Base-by-base conservation (phyloP, 208 protist species). In the Trypanosoma boissoni region DNA sequence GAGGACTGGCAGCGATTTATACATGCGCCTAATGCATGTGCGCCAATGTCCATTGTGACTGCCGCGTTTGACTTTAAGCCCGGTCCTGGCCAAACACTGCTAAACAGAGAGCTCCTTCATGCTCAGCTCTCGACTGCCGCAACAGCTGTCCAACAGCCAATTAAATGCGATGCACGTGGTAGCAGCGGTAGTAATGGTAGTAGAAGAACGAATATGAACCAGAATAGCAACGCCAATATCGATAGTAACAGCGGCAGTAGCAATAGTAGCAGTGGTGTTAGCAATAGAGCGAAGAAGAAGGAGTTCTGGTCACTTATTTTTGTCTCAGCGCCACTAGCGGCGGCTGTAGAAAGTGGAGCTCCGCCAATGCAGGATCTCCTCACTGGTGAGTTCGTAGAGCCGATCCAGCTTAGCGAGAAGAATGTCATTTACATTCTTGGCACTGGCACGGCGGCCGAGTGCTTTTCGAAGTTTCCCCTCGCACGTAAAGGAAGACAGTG, bases 321-420 rank as follows among this genome's bases (percentile, higher is more conserved):
- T 56, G 67, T 94, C 23, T 91, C 87, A 10, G 87, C 87, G 7
- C 82, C 81, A 14, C 48, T 70, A 31, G 62, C 62, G n/a, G 78
- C 64, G 41, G 57, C 64, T 14, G 56, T 54, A 6, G 72, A 72
- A 27, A 64, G 46, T 23, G 88, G 71, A 7, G 74, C 78, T 12
- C 88, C 88, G 26, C 88, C 85, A 4, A 92, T 95, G 84, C 88
- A 95, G 60, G 83, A 95, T 37, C 69, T 95, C 2, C 70, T 95
- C 6, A 92, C 83, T 3, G 84, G 88, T 1, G 80, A 95, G 64
- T 95, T 95, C 60, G 78, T 95, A 23, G 82, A 95, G 61, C 85
- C 88, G 43, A 68, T 95, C 32, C 70, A 78, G 16, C 74, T 95
- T 46, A 80, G 80, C 18, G 80, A 81, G 52, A 75, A 68, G 41